phyloP scores from a whole-genome alignment of 2,329 filamentous ascomycete species.

The Plectosphaerella plurivora region DNA sequence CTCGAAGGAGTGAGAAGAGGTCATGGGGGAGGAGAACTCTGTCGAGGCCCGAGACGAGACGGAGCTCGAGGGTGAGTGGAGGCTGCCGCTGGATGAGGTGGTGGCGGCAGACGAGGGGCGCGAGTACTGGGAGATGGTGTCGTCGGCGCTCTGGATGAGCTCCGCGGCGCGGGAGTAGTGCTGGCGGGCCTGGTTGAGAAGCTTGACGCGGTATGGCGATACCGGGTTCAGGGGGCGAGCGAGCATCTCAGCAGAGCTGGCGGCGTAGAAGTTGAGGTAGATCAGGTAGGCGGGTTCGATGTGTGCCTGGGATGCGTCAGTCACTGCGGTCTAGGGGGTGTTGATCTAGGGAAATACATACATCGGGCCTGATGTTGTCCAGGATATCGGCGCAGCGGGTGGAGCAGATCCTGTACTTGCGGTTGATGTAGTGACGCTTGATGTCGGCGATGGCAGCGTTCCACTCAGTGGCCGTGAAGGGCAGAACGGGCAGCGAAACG shows the following conservation, averaged over 20 bases:
- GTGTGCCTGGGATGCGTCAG: slow-evolving; percentile 18
- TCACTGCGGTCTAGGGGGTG: not conserved
- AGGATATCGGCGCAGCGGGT: slow-evolving; percentile 49
- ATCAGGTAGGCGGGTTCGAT: slow-evolving; percentile 52
- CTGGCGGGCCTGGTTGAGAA: slow-evolving; percentile 46
- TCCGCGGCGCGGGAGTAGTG: slow-evolving; percentile 47
- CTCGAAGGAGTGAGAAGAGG: slow-evolving; percentile 35
- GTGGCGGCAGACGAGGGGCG: slow-evolving; percentile 31
- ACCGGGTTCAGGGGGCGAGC: slow-evolving; percentile 42
- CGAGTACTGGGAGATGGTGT: slow-evolving; percentile 31
- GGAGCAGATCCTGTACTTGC: slow-evolving; percentile 49
- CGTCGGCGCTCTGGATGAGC: slow-evolving; percentile 43
- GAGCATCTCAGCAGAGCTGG: slow-evolving; percentile 54
- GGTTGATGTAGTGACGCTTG: slow-evolving; percentile 47
- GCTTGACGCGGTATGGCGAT: slow-evolving; percentile 38
- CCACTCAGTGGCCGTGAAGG: slow-evolving; percentile 46
- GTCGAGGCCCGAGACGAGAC: slow-evolving; percentile 33
- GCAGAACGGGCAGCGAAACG: slow-evolving; percentile 24
- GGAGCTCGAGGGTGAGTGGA: slow-evolving; percentile 43
- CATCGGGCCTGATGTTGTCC: slow-evolving; percentile 38
- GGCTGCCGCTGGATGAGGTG: slow-evolving; percentile 24
- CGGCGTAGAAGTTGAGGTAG: slow-evolving; percentile 59
- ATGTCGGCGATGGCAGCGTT: slow-evolving; percentile 44
- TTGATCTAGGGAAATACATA: slow-evolving; percentile 20
- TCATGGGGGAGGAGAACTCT: slow-evolving; percentile 40